phyloP scores from a whole-genome alignment of 208 protist genomes.

The Trypanosoma caninum region DNA sequence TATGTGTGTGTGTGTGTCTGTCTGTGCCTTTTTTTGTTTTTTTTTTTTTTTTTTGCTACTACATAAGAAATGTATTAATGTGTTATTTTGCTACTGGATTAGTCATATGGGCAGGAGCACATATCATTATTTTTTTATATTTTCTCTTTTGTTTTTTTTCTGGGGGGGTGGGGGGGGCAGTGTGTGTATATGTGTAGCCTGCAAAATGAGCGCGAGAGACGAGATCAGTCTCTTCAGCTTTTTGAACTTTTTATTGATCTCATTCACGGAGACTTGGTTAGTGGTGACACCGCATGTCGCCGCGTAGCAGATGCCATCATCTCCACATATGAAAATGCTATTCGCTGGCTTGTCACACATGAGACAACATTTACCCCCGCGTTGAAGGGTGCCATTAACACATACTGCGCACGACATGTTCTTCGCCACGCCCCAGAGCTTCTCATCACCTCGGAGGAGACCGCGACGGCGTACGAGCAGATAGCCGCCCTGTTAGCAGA shows the following conservation, averaged over 20 bases:
- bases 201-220: not conserved
- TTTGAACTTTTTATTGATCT: constrained; percentile 59
- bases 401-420: constrained; percentile 52
- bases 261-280: constrained; percentile 59
- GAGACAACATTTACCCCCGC: constrained; percentile 22
- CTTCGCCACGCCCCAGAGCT: constrained; percentile 38
- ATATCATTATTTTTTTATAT: not conserved
- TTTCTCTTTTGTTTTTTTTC: not conserved
- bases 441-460: constrained; percentile 28
- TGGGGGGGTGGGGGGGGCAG: not conserved
- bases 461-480: constrained; percentile 25
- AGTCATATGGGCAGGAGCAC: not conserved
- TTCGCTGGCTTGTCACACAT: constrained; percentile 26
- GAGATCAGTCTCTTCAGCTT: constrained; percentile 20
- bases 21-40: not conserved
- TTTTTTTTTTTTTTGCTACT: not conserved
- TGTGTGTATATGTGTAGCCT: not conserved
- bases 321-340: constrained; percentile 25
- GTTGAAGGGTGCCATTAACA: constrained; percentile 42
- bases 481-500: constrained; percentile 30
- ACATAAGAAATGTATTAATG: not conserved
- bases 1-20: too few relatives aligned
- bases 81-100: constrained; percentile 1
- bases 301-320: constrained; percentile 41
- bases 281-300: constrained; percentile 36